Percentiles rank a stretch among this genome's conserved stretches.
phyloP scores from a whole-genome alignment of 2,329 filamentous ascomycete species.

The Pyricularia sp. region DNA sequence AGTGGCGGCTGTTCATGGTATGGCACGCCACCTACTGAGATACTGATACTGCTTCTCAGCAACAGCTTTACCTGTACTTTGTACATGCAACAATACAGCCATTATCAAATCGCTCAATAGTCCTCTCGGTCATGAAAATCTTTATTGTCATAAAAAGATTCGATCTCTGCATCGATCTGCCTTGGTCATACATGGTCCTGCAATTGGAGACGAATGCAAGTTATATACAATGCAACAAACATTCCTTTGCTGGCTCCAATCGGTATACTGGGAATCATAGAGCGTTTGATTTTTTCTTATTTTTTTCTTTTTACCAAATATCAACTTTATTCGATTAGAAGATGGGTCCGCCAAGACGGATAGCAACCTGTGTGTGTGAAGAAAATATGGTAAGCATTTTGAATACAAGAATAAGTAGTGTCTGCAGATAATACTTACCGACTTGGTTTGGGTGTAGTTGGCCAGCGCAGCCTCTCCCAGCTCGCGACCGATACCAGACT shows the following conservation, averaged over 20 bases:
- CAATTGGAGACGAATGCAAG: neutral
- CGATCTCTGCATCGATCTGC: neutral
- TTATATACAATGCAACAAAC: neutral
- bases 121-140: neutral
- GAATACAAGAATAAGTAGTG: neutral
- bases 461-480: conserved; percentile 53
- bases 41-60: too few species aligned
- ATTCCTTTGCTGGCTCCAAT: neutral
- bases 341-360: conserved; percentile 19
- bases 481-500: conserved; percentile 67
- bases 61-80: too few species aligned
- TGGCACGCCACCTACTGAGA: too few species aligned
- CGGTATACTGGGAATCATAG: neutral
- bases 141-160: neutral
- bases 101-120: neutral
- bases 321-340: conserved; percentile 17
- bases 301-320: neutral
- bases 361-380: neutral
- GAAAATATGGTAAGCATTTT: neutral
- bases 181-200: neutral
- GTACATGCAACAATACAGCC: neutral
- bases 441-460: conserved; percentile 59
- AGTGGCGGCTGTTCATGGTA: too few species aligned
- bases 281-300: neutral
- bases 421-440: conserved; percentile 23